phyloP scores from a whole-genome alignment of 345 rosid genomes.

The Rhizophora apiculata region DNA sequence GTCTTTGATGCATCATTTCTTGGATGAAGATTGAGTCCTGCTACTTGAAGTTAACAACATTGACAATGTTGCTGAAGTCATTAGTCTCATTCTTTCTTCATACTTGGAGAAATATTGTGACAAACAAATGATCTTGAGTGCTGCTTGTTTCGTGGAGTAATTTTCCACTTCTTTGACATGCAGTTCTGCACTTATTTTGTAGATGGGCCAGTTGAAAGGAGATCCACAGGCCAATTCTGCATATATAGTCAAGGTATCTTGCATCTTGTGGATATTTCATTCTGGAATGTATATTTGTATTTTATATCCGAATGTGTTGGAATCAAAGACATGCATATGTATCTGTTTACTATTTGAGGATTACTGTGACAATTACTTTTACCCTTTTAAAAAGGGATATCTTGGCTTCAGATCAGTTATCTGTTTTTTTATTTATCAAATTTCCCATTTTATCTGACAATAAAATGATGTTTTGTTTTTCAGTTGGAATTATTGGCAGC shows the following conservation, averaged over 20 bases:
- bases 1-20: neutral
- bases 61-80: neutral
- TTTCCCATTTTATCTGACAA: neutral
- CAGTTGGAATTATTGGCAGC: conserved; percentile 95
- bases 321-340: neutral
- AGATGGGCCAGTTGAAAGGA: conserved; percentile 67
- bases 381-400: neutral
- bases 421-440: neutral
- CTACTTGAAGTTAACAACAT: neutral
- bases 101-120: neutral
- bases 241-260: conserved; percentile 60
- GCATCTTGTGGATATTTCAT: conserved; percentile 3
- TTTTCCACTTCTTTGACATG: conserved; percentile 71
- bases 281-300: neutral
- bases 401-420: neutral
- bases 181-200: conserved; percentile 88
- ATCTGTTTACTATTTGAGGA: neutral
- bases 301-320: no score
- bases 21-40: neutral
- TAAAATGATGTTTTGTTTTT: conserved; percentile 18
- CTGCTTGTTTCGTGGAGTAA: conserved; percentile 49
- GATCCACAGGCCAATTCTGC: conserved; percentile 64
- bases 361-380: neutral
- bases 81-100: neutral
- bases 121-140: neutral